Conservation (phyloP, 441 rosid genomes). For the Sinapis alba region DNA sequence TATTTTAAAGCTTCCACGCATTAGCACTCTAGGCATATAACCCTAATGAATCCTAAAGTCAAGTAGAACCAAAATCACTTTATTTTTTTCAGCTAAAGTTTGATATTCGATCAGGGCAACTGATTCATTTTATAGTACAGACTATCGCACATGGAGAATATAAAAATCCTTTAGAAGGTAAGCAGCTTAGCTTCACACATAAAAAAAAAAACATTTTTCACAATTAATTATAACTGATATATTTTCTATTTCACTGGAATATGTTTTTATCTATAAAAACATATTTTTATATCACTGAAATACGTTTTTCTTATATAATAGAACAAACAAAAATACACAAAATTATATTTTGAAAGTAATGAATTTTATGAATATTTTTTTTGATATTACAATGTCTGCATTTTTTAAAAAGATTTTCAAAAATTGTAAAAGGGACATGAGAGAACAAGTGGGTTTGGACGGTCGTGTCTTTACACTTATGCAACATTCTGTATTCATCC, state of each 20-base stretch:
- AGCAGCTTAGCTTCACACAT: neutral
- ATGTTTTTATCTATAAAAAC: no score
- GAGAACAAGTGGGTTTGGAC: slow-evolving; percentile 43
- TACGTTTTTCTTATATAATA: neutral
- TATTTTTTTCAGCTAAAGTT: neutral
- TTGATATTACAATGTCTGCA: neutral
- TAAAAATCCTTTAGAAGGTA: neutral
- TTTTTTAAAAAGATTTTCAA: neutral
- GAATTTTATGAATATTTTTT: neutral
- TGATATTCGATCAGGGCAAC: neutral
- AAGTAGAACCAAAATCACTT: neutral
- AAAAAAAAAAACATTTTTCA: no score
- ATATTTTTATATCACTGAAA: neutral
- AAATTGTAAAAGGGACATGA: slow-evolving; percentile 23
- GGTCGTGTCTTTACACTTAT: slow-evolving; percentile 34
- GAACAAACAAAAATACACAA: neutral
- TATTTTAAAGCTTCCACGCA: neutral
- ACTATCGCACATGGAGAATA: neutral
- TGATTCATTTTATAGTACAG: neutral
- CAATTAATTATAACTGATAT: neutral
- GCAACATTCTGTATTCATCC: slow-evolving; percentile 38
- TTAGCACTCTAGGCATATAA: neutral
- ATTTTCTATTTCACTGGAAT: neutral
- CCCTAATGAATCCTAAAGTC: neutral
- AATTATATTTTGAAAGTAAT: neutral